Percentiles rank a stretch among this genome's conserved stretches.
These are phyloP conservation scores for Cutaneotrichosporon cutaneum DNA, from an alignment of 1,284 basidiomycete genomes.

Conservation along the genomic window DNA sequence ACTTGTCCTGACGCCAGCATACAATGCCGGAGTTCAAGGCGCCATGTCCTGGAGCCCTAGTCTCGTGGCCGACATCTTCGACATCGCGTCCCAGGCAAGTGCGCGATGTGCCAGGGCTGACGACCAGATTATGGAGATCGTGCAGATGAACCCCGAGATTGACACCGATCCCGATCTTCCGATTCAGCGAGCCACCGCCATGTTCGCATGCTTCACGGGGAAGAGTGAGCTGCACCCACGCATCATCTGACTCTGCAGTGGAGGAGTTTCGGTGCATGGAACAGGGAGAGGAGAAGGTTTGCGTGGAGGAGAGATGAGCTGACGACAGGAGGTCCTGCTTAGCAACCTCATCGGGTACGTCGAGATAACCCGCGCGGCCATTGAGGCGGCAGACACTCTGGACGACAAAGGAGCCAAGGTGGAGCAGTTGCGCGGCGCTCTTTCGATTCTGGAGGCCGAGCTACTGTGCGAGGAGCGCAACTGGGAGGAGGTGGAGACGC, in stretches of 20 bases:
- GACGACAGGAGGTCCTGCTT: neutral
- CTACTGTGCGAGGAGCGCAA: conserved; percentile 17
- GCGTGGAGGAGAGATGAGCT: neutral
- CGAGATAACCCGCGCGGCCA: neutral
- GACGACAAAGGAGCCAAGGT: neutral
- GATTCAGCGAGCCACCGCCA: conserved; percentile 10
- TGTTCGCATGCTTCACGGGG: conserved; percentile 12
- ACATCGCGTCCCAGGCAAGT: conserved; percentile 9
- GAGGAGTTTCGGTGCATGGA: conserved; percentile 13
- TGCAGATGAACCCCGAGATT: neutral
- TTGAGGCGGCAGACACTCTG: neutral
- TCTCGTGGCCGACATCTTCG: conserved; percentile 8
- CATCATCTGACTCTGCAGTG: conserved; percentile 5
- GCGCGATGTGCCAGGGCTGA: neutral
- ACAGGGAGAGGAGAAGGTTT: conserved; percentile 12
- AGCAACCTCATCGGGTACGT: conserved; percentile 10
- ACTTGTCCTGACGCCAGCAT: conserved; percentile 4
- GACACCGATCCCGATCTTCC: conserved; percentile 18
- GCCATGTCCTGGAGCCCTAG: conserved; percentile 6
- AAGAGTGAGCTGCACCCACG: neutral
- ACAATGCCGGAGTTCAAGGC: conserved; percentile 12
- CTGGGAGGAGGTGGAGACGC: conserved; percentile 6
- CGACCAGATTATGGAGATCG: conserved; percentile 11
- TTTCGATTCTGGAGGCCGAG: conserved; percentile 11
- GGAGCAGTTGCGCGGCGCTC: neutral